Percentiles rank a stretch among this genome's conserved stretches.
Evolutionary conservation across 1,139 yeast genomes (phyloP).

Genomic region (Candida tetrigidarum): DNA sequence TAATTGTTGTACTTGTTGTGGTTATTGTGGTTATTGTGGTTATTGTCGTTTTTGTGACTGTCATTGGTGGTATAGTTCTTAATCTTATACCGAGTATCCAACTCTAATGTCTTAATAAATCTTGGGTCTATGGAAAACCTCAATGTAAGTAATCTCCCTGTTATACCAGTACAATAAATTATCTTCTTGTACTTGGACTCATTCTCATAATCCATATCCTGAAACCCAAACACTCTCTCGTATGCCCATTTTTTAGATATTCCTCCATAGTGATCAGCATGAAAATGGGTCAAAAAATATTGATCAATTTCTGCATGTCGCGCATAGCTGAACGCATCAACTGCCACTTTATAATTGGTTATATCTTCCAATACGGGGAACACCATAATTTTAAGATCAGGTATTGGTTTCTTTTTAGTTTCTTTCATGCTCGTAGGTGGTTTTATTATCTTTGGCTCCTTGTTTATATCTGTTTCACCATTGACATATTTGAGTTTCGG

Average conservation of each 20-base stretch:
- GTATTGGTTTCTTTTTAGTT: constrained; percentile 45
- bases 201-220: constrained; percentile 29
- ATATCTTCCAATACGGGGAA: constrained; percentile 33
- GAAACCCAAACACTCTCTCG: constrained; percentile 39
- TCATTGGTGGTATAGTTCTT: constrained; percentile 18
- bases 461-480: constrained; percentile 13
- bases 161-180: constrained; percentile 73
- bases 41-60: no score
- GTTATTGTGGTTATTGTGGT: no score
- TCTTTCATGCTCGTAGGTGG: constrained; percentile 26
- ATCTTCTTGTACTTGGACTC: constrained; percentile 47
- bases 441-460: constrained; percentile 20
- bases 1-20: no score
- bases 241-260: constrained; percentile 73
- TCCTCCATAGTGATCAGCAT: constrained; percentile 93
- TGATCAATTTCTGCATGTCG: constrained; percentile 48
- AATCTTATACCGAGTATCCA: constrained; percentile 42
- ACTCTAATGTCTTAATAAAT: constrained; percentile 51
- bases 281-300: constrained; percentile 82
- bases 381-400: constrained; percentile 54
- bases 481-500: constrained; percentile 21
- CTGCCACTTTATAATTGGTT: constrained; percentile 45
- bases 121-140: constrained; percentile 60
- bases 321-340: constrained; percentile 70
- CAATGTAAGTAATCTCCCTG: constrained; percentile 58